Conservation (phyloP, 2,329 filamentous ascomycete species). For the Aspergillus fijiensis region DNA sequence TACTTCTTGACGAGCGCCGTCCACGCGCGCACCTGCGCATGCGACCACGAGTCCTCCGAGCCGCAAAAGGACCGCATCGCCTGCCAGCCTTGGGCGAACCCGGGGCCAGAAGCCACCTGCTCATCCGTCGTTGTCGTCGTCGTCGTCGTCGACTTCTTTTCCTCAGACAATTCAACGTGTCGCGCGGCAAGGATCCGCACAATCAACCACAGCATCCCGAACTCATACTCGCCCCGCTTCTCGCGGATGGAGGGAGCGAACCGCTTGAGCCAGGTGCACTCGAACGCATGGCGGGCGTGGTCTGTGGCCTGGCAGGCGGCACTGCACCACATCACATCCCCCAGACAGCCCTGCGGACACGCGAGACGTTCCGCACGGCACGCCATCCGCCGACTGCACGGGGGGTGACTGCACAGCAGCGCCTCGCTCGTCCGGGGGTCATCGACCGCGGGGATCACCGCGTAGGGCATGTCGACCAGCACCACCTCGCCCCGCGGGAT, state of each 20-base stretch:
- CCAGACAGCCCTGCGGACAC: conserved; percentile 26
- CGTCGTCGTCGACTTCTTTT: not conserved
- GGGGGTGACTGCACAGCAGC: conserved; percentile 32
- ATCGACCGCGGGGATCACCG: conserved; percentile 33
- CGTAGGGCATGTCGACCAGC: conserved; percentile 32
- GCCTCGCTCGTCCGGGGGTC: conserved; percentile 22
- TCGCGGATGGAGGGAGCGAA: conserved; percentile 25
- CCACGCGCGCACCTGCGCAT: conserved; percentile 30
- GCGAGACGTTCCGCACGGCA: conserved; percentile 4
- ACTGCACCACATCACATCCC: conserved; percentile 32
- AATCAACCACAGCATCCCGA: conserved; percentile 38
- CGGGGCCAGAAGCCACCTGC: conserved; percentile 12
- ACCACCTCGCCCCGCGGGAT: conserved; percentile 28
- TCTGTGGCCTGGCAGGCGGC: conserved; percentile 23
- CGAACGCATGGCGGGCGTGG: conserved; percentile 27
- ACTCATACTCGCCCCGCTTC: conserved; percentile 34
- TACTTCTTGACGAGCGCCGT: conserved; percentile 32
- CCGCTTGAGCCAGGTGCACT: conserved; percentile 32
- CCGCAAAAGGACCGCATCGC: conserved; percentile 31
- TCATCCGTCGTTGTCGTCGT: not conserved
- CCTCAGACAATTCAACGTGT: conserved; percentile 12
- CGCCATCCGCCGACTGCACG: conserved; percentile 25
- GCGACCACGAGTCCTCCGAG: conserved; percentile 30
- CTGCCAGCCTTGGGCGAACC: conserved; percentile 17
- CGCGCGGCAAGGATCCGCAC: conserved; percentile 30